A percentile compares a stretch with the other conserved stretches of the same genome.
phyloP scores from a whole-genome alignment of 805 yeast genomes.

The Cyberlindnera maclurae region DNA sequence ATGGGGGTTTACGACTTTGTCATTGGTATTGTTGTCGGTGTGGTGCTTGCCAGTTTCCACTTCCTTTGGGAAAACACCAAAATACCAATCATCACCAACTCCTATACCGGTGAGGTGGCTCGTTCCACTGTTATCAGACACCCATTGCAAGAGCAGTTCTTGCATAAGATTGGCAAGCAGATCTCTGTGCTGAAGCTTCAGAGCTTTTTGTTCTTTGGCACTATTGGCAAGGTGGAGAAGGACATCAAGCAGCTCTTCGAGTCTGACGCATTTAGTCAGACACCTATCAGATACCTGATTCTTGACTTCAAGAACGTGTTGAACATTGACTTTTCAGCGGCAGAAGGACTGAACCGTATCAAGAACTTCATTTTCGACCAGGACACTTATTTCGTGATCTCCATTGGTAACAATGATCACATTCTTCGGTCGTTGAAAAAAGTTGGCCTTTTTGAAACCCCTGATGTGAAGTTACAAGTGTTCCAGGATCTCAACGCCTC shows the following conservation, averaged over 20 bases:
- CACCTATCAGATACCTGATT: constrained; percentile 71
- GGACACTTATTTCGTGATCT: constrained; percentile 63
- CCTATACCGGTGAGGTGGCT: constrained; percentile 82
- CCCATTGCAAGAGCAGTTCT: constrained; percentile 78
- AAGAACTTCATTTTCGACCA: constrained; percentile 68
- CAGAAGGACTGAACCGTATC: constrained; percentile 88
- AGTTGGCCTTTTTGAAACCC: constrained; percentile 60
- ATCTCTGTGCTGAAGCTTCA: constrained; percentile 80
- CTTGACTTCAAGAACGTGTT: constrained; percentile 79
- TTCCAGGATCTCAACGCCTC: constrained; percentile 81
- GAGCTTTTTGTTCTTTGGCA: constrained; percentile 90
- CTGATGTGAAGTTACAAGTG: constrained; percentile 45
- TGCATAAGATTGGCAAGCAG: constrained; percentile 83
- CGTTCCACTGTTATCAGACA: constrained; percentile 90
- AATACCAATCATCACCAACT: constrained; percentile 71
- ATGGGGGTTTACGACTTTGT: constrained; percentile 98
- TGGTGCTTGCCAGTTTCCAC: constrained; percentile 86
- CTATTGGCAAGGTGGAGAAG: constrained; percentile 85
- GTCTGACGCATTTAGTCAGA: constrained; percentile 28
- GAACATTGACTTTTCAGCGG: constrained; percentile 87
- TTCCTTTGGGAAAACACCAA: constrained; percentile 91
- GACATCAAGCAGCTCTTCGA: constrained; percentile 63
- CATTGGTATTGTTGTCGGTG: constrained; percentile 84
- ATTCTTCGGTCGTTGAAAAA: constrained; percentile 70
- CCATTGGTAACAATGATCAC: constrained; percentile 66